These are phyloP conservation scores for Leccinum pachyderme DNA, from an alignment of 1,284 basidiomycete species.

Conservation along the genomic window DNA sequence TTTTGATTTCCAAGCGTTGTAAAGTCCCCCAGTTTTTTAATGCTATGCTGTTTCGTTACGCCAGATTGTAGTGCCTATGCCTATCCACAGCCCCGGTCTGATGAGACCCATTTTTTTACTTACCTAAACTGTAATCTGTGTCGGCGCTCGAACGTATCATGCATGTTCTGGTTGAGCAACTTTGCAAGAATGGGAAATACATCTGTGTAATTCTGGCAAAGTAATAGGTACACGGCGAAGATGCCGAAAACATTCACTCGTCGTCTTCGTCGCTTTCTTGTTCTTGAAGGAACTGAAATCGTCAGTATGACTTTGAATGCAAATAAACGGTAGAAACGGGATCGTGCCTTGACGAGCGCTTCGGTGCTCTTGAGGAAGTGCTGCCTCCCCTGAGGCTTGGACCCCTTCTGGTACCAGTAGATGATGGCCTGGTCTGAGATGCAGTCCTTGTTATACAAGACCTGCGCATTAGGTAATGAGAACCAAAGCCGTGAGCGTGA, in stretches of 20 bases:
- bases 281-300: conserved; percentile 71
- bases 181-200: conserved; percentile 10
- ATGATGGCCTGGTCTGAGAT: conserved; percentile 94
- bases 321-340: conserved; percentile 2
- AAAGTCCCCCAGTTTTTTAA: not conserved
- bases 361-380: conserved; percentile 91
- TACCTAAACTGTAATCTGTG: conserved; percentile 3
- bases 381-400: conserved; percentile 91
- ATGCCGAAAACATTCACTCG: conserved; percentile 33
- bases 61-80: not conserved
- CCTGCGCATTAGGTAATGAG: conserved; percentile 41
- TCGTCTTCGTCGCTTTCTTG: conserved; percentile 76
- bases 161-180: not conserved
- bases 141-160: not conserved
- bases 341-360: conserved; percentile 80
- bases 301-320: conserved; percentile 16
- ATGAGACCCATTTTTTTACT: conserved; percentile 4
- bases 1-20: conserved; percentile 1
- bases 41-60: conserved; percentile 9
- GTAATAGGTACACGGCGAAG: conserved; percentile 18
- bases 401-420: conserved; percentile 97
- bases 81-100: not conserved
- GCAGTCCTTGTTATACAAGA: conserved; percentile 94
- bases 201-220: conserved; percentile 16
- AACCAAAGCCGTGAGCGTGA: not conserved